These are phyloP conservation scores for Colletotrichum eleusines DNA, from an alignment of 2,329 filamentous ascomycete species.

Conservation along the genomic window DNA sequence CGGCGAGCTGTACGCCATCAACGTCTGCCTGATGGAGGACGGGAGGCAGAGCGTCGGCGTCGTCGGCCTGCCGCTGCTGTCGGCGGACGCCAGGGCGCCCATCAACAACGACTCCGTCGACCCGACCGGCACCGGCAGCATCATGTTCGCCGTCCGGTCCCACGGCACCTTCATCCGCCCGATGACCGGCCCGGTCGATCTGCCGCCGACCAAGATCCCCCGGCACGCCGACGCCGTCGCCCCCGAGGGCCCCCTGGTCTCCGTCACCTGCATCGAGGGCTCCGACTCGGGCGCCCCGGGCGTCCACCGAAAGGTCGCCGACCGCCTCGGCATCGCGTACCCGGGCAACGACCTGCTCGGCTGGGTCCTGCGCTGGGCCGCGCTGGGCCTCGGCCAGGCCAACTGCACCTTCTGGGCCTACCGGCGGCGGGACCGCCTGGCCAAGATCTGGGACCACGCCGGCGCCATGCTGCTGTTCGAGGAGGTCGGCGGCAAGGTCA, in stretches of 20 bases:
- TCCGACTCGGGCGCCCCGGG: conserved; percentile 62
- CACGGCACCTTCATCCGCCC: conserved; percentile 62
- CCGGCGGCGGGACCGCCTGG: conserved; percentile 59
- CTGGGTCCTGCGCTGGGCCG: conserved; percentile 69
- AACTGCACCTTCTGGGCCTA: conserved; percentile 70
- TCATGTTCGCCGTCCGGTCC: conserved; percentile 63
- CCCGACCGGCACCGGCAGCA: conserved; percentile 57
- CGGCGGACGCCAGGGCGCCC: conserved; percentile 53
- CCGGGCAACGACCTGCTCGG: conserved; percentile 66
- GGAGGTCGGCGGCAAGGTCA: conserved; percentile 67
- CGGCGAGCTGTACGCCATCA: conserved; percentile 68
- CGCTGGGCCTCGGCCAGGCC: conserved; percentile 63
- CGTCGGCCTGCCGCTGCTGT: conserved; percentile 62
- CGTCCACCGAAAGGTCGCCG: conserved; percentile 60
- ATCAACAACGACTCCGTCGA: conserved; percentile 61
- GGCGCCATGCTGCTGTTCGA: conserved; percentile 70
- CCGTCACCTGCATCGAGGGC: conserved; percentile 61
- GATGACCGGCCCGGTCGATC: conserved; percentile 48
- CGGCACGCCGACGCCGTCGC: conserved; percentile 45
- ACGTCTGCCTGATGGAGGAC: conserved; percentile 64
- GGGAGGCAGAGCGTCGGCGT: conserved; percentile 63
- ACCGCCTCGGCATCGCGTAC: conserved; percentile 55
- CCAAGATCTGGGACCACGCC: conserved; percentile 71
- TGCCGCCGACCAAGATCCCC: conserved; percentile 48
- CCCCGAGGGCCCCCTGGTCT: conserved; percentile 50